phyloP scores from a whole-genome alignment of 768 basidiomycete species.

The Roridomyces roridus region DNA sequence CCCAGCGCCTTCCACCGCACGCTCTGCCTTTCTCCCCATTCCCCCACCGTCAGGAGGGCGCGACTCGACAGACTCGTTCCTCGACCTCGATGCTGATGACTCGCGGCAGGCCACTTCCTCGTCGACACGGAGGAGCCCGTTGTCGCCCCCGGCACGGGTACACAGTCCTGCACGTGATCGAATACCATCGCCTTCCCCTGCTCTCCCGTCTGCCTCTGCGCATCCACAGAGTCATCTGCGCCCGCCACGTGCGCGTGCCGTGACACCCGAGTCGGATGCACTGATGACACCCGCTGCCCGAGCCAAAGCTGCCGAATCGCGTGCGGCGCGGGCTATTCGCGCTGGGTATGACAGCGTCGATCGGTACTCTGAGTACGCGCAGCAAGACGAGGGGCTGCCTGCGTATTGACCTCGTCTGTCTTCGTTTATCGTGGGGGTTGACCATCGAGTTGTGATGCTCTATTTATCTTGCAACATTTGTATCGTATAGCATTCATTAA shows the following conservation, averaged over 20 bases:
- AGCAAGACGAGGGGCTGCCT: slow-evolving; percentile 20
- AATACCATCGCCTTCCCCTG: neutral
- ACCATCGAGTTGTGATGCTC: no score
- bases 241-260: neutral
- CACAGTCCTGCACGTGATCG: neutral
- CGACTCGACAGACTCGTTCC: slow-evolving; percentile 15
- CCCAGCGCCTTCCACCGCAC: slow-evolving; percentile 6
- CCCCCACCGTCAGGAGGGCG: slow-evolving; percentile 6
- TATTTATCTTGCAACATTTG: no score
- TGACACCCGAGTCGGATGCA: slow-evolving; percentile 2
- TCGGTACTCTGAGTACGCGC: slow-evolving; percentile 22
- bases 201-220: neutral
- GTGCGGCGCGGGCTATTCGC: slow-evolving; percentile 20
- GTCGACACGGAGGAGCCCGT: no score
- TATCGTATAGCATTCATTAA: no score
- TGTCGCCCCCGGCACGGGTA: neutral
- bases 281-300: slow-evolving; percentile 12
- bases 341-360: slow-evolving; percentile 20
- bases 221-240: neutral
- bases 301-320: slow-evolving; percentile 18
- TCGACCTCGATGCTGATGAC: slow-evolving; percentile 1
- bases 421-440: no score
- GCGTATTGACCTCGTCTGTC: slow-evolving; percentile 13
- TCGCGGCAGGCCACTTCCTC: slow-evolving; percentile 16
- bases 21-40: neutral